Evolutionary conservation across 192 early-diverging fungal genomes (phyloP), one percentile per base, ranked within the genome.

Genomic region (Geranomyces variabilis): DNA sequence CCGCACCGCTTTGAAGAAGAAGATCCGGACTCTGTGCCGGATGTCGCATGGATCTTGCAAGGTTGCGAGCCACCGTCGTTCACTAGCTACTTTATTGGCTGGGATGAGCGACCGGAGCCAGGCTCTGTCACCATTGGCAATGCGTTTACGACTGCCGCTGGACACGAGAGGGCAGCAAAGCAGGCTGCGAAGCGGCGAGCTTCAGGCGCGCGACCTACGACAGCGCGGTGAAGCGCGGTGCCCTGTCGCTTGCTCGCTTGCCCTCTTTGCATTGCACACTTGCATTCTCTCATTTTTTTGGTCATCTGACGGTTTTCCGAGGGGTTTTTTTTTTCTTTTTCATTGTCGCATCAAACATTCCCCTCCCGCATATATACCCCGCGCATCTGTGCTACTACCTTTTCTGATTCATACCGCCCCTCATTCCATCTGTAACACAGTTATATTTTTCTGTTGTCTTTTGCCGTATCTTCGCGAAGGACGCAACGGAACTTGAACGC

Each of bases 61-160:
- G 81, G 80, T 2, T 24, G 33, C 29, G 81, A 83, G 47, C 64
- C 72, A 1, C 17, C 26, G 14, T 73, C 67, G 19, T 83, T 83
- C 51, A 65, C 62, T 17, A 68, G 59, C 7, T 83, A 62, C 53
- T 83, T 83, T 62, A 73, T 24, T 21, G 81, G 81, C 13, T 83
- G 81, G 81, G 78, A 80, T 70, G 71, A 66, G 30, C 33, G 63
- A 36, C 55, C 63, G 17, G 64, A 31, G 14, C 14, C 22, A 6
- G 71, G 71, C 2, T 28, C 28, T 15, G 63, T n/a, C 13, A 64
- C 66, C 3, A 44, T 67, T 21, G 71, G 71, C 24, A 74, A 74
- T 44, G 65, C 56, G 19, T 74, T 74, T 33, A 60, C 58, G 29
- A 17, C 24, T 60, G 31, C 22, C 22, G 58, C 31, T 60, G 58